Conservation (phyloP, 768 basidiomycete genomes). For the Cyclocybe aegerita region DNA sequence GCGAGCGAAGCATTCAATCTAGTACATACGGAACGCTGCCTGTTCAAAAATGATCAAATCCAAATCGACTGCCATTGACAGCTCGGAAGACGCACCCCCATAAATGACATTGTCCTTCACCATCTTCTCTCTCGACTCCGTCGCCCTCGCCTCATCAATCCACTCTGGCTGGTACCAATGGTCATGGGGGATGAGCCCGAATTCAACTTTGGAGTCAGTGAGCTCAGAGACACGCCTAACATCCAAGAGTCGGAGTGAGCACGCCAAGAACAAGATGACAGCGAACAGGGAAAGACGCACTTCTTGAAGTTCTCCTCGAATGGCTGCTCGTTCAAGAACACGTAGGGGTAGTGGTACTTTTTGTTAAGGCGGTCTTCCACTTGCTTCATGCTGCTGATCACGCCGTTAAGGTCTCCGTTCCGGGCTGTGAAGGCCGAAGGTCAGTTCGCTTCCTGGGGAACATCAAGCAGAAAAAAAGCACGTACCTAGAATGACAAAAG, state of each 20-base stretch:
- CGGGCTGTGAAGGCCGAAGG: conserved; percentile 38
- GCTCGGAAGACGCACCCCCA: conserved; percentile 45
- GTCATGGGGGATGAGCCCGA: conserved; percentile 74
- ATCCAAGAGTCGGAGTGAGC: conserved; percentile 1
- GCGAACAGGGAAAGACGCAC: conserved; percentile 29
- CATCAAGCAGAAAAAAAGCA: not conserved
- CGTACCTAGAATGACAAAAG: conserved; percentile 73
- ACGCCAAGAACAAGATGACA: not conserved
- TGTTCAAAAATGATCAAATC: conserved; percentile 23
- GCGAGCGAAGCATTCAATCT: not conserved
- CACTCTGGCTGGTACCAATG: conserved; percentile 82
- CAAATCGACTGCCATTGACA: not conserved
- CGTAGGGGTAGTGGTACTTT: conserved; percentile 80
- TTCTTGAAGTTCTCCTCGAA: conserved; percentile 74
- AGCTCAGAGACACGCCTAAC: conserved; percentile 52
- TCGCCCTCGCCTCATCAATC: conserved; percentile 77
- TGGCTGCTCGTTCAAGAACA: conserved; percentile 81
- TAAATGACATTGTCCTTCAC: conserved; percentile 64
- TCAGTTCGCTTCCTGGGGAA: not conserved
- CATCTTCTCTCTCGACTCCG: conserved; percentile 67
- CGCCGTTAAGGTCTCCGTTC: conserved; percentile 58
- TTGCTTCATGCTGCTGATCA: conserved; percentile 66
- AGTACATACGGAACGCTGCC: conserved; percentile 72
- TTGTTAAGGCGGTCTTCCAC: conserved; percentile 92
- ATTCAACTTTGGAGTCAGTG: conserved; percentile 64